Evolutionary conservation across 176 grass and related monocot species (phyloP), one percentile per base, ranked within the genome.

Genomic region (Oryza officinalis): DNA sequence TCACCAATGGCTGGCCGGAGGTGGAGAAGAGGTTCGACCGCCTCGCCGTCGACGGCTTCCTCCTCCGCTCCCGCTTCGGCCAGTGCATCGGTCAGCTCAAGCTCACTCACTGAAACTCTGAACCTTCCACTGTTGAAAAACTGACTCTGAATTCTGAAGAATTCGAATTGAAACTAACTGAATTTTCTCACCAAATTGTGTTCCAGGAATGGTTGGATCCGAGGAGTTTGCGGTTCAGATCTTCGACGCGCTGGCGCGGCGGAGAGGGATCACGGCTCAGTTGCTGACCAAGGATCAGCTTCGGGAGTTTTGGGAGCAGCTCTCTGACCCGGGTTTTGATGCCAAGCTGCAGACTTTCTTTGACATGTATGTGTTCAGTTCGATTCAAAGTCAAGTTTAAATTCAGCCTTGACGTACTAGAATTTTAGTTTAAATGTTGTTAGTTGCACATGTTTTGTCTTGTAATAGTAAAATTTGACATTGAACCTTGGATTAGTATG

Each of bases 271-370:
- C 74, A 80, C 78, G 3, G 81, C 93, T 0, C 68, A 87, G 59
- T 54, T 99, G 76, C 91, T 99, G 0, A 90, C 80, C 26, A 94
- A 96, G 78, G 89, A 87, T 35, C 89, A 99, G 69, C 13, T 94
- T 32, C 47, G 69, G 1, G 91, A 99, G 74, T 99, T 96, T 88
- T 99, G 93, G 93, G 89, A 99, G 82, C 96, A 96, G 83, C 93
- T 99, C 5, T 92, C 90, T 1, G 93, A 96, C 41, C 83, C 86
- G 13, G 90, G 96, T n/a, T 99, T 99, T 4, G 96, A 99, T 63
- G 85, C 93, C 72, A 89, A 92, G 52, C 80, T 96, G 3, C 91
- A 86, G 61, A 99, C 96, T 3, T 99, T 99, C 89, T 96, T 99
- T 43, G 96, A 99, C 87, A 96, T 99, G 93, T 99, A 98, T 17